Conservation (phyloP, 441 rosid genomes). For the Biscutella auriculata region DNA sequence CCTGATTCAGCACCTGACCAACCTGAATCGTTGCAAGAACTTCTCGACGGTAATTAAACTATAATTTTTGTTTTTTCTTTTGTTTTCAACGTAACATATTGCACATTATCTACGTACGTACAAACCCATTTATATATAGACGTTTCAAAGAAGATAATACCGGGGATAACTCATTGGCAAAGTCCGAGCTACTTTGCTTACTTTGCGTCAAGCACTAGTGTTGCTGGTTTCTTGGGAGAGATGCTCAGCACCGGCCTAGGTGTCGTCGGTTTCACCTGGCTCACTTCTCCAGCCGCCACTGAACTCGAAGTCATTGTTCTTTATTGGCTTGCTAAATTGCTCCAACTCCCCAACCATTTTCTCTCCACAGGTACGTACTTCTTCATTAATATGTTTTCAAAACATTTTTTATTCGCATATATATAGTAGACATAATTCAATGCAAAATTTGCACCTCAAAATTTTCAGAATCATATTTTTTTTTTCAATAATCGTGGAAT, state of each 20-base stretch:
- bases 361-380: conserved; percentile 66
- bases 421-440: no score
- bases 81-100: no score
- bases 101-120: no score
- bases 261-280: conserved; percentile 77
- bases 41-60: conserved; percentile 55
- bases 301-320: conserved; percentile 79
- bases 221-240: conserved; percentile 82
- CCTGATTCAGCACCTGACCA: conserved; percentile 65
- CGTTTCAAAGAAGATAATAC: conserved; percentile 54
- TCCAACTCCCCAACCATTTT: conserved; percentile 60
- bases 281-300: conserved; percentile 80
- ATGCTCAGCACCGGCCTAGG: conserved; percentile 75
- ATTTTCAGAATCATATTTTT: no score
- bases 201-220: conserved; percentile 63
- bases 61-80: no score
- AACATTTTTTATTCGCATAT: no score
- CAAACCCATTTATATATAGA: conserved; percentile 26
- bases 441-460: no score
- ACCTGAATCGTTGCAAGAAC: conserved; percentile 50
- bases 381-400: no score
- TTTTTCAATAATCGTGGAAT: no score
- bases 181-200: conserved; percentile 74
- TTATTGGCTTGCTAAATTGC: conserved; percentile 79
- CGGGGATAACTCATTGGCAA: conserved; percentile 89